phyloP scores from a whole-genome alignment of 495 filamentous ascomycete genomes.

The Penicillium manginii region DNA sequence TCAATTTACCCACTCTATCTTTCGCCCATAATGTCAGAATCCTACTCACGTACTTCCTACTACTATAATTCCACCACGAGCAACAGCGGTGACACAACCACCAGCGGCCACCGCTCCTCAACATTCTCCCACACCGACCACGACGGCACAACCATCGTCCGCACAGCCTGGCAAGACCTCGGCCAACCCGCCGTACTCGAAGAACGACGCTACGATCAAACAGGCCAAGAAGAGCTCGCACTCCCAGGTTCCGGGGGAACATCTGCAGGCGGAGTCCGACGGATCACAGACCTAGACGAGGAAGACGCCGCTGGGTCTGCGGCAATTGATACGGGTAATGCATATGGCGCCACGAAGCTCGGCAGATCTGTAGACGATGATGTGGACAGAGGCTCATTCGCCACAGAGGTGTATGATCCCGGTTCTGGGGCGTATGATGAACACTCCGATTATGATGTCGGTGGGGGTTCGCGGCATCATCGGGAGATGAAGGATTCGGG shows the following conservation, averaged over 20 bases:
- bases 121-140: constrained; percentile 38
- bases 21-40: constrained; percentile 26
- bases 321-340: constrained; percentile 3
- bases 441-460: constrained; percentile 21
- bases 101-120: constrained; percentile 41
- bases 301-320: constrained; percentile 13
- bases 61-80: constrained; percentile 39
- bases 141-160: constrained; percentile 43
- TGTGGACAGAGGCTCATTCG: constrained; percentile 13
- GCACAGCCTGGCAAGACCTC: constrained; percentile 42
- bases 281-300: constrained; percentile 37
- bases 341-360: constrained; percentile 12
- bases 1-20: neutral
- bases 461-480: constrained; percentile 12
- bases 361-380: constrained; percentile 17
- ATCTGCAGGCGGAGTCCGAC: constrained; percentile 28
- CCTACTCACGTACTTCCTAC: constrained; percentile 34
- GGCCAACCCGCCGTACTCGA: constrained; percentile 40
- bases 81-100: constrained; percentile 25
- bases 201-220: constrained; percentile 40
- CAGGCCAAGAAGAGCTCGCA: constrained; percentile 36
- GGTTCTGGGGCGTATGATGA: constrained; percentile 19
- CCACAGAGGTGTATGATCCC: constrained; percentile 17
- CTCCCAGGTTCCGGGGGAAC: constrained; percentile 14
- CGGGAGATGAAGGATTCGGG: constrained; percentile 12